phyloP scores from a whole-genome alignment of 2,329 filamentous ascomycete species.

The Fusarium floridanum region DNA sequence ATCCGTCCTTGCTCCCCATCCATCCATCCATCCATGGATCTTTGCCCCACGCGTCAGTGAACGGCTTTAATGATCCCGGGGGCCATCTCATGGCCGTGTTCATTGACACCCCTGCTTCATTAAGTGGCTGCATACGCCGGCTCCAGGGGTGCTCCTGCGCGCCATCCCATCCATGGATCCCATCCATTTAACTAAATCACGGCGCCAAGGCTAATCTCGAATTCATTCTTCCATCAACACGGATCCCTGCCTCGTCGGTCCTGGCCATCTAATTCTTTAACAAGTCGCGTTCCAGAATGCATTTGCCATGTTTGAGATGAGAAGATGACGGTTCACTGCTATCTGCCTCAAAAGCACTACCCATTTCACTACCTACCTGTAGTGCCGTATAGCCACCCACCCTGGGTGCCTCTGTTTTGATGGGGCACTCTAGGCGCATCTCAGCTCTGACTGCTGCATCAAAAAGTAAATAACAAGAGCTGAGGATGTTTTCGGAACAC shows the following conservation, averaged over 20 bases:
- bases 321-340: not conserved
- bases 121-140: constrained; percentile 49
- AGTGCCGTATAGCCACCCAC: not conserved
- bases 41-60: constrained; percentile 39
- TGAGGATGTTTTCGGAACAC: constrained; percentile 24
- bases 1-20: not conserved
- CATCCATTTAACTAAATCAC: constrained; percentile 44
- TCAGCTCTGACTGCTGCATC: constrained; percentile 33
- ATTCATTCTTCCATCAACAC: constrained; percentile 37
- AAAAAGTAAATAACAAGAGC: constrained; percentile 35
- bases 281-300: constrained; percentile 32
- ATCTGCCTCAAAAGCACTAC: not conserved
- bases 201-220: constrained; percentile 45
- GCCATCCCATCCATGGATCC: constrained; percentile 42
- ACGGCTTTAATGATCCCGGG: constrained; percentile 43
- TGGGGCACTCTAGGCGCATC: constrained; percentile 34
- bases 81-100: constrained; percentile 40
- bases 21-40: not conserved
- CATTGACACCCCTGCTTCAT: constrained; percentile 46
- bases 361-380: not conserved
- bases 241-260: constrained; percentile 27
- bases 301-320: constrained; percentile 24
- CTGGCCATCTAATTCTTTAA: constrained; percentile 31
- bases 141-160: constrained; percentile 47
- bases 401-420: constrained; percentile 30